Conservation (phyloP, 495 filamentous ascomycete species). For the Penicillium fimorum region DNA sequence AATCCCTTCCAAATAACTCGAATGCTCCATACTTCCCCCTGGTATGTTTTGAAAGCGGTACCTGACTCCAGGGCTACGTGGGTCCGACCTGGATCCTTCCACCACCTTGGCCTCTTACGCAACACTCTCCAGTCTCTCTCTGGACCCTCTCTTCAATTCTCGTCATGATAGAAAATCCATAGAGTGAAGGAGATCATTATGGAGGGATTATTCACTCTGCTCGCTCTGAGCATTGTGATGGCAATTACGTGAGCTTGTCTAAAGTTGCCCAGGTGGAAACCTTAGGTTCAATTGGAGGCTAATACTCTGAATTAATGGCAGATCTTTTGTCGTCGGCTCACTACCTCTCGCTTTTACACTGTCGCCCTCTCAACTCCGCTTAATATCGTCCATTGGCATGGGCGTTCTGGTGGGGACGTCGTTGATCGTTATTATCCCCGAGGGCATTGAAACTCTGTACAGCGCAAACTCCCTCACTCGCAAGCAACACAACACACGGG, state of each 20-base stretch:
- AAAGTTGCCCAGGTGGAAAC: not conserved
- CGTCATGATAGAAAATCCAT: conserved; percentile 28
- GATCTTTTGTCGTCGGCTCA: conserved; percentile 92
- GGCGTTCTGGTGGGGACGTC: conserved; percentile 93
- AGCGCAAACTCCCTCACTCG: conserved; percentile 46
- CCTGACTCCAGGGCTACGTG: conserved; percentile 8
- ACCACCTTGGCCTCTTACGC: conserved; percentile 13
- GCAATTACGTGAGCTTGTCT: conserved; percentile 72
- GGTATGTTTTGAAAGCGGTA: conserved; percentile 12
- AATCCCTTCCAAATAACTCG: not conserved
- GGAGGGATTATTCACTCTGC: conserved; percentile 84
- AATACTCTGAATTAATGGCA: conserved; percentile 41
- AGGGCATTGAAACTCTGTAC: conserved; percentile 91
- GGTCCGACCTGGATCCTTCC: conserved; percentile 9
- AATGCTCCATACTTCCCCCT: conserved; percentile 4
- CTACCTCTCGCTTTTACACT: conserved; percentile 88
- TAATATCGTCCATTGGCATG: conserved; percentile 91
- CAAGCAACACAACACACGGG: conserved; percentile 34
- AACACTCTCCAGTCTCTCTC: not conserved
- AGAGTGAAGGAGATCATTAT: conserved; percentile 42
- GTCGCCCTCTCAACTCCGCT: conserved; percentile 80
- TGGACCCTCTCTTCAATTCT: not conserved
- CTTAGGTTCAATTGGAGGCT: conserved; percentile 14
- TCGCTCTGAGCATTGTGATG: conserved; percentile 88
- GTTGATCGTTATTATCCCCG: conserved; percentile 94